Evolutionary conservation across 306 rosid species (phyloP).

Genomic region (Medicago lupulina): DNA sequence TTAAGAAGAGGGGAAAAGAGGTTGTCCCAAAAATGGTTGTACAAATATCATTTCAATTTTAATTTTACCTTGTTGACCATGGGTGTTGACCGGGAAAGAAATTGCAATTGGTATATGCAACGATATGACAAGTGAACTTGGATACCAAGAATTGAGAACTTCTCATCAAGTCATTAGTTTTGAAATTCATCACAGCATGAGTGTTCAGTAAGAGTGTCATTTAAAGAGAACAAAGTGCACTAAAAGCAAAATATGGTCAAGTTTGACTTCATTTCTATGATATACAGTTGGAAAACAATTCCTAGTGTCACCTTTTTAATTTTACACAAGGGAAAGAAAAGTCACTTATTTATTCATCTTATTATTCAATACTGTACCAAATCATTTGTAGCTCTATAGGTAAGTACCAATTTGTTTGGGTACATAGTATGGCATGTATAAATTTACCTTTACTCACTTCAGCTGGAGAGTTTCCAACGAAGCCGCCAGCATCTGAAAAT

Average conservation of each 20-base stretch:
- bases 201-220: slow-evolving; percentile 20
- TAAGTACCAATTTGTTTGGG: slow-evolving; percentile 2
- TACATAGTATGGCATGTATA: slow-evolving; percentile 11
- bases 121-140: slow-evolving; percentile 20
- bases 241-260: slow-evolving; percentile 23
- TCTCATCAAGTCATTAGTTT: slow-evolving; percentile 32
- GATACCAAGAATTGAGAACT: slow-evolving; percentile 17
- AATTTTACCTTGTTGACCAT: not conserved
- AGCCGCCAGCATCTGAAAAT: slow-evolving; percentile 81
- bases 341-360: slow-evolving; percentile 18
- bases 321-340: slow-evolving; percentile 16
- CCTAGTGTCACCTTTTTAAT: slow-evolving; percentile 18
- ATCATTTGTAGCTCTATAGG: slow-evolving; percentile 11
- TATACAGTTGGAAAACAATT: slow-evolving; percentile 34
- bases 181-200: slow-evolving; percentile 7
- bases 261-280: slow-evolving; percentile 19
- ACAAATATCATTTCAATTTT: too few relatives aligned
- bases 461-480: slow-evolving; percentile 80
- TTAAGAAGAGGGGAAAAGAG: too few relatives aligned
- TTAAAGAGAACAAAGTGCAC: slow-evolving; percentile 13
- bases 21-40: too few relatives aligned
- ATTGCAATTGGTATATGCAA: slow-evolving; percentile 1
- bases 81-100: slow-evolving; percentile 15
- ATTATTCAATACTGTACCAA: slow-evolving; percentile 11
- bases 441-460: slow-evolving; percentile 85